Base-by-base conservation (phyloP, 1,139 yeast species). In the Lodderomyces pseudojiufengensis region DNA sequence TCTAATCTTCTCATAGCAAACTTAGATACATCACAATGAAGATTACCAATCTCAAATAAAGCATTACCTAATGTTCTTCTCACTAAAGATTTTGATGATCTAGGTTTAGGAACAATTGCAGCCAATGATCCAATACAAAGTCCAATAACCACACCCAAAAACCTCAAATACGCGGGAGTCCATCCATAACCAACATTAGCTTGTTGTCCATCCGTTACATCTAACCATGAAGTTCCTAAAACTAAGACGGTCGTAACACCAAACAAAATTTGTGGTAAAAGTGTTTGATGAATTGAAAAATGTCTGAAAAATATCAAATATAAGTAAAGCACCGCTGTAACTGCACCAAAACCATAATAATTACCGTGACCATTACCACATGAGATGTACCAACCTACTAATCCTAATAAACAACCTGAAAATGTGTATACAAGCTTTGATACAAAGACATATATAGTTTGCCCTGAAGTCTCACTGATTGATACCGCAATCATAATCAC, bases 321-420 rank as follows among this genome's bases (percentile, higher is more conserved):
- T 6, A 57, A 38, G 43, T 44, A 59, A 3, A 60, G 38, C 1
- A 63, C 51, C 2, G 57, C 64, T 6, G 57, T 50, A 1, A 63
- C 70, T 1, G 51, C 59, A 3, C 55, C 50, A 40, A 46, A 62
- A 0, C 69, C 70, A 42, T 62, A 63, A 26, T 52, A 50, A 37
- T 62, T 65, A 5, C 69, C 69, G 6, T 32, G 10, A 5, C 60
- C 62, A 32, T 44, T 47, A 1, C 68, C 68, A 14, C 61, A 35
- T 2, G 65, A 57, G n/a, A 65, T 57, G 38, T 63, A 63, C 70
- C 71, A 64, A 2, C 57, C 55, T 3, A 61, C 58, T 55, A 61
- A 48, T 4, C 69, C 70, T 3, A 54, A 34, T 6, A 65, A 31
- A 26, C 60, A 52, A 4, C 70, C 71, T 33, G 56, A 47, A 34